phyloP scores from a whole-genome alignment of 2,329 filamentous ascomycete species.

The Penicillium janthinellum region DNA sequence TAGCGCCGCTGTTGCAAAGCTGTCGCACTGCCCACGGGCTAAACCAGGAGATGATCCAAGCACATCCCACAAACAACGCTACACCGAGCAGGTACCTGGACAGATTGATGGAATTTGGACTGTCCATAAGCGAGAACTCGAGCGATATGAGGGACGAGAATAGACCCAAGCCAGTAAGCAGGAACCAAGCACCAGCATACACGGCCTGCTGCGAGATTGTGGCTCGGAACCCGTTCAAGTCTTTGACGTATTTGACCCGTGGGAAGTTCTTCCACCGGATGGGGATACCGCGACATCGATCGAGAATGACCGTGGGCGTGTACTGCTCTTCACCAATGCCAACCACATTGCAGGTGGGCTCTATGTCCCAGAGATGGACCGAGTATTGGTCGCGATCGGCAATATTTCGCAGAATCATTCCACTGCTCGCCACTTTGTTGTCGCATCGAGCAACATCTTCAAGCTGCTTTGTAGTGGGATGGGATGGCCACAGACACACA shows the following conservation, averaged over 20 bases:
- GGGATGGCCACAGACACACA: background rate
- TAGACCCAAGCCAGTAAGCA: slow-evolving; percentile 9
- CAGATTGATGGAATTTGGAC: background rate
- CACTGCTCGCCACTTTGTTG: slow-evolving; percentile 1
- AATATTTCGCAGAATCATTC: slow-evolving; percentile 20
- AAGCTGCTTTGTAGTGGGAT: background rate
- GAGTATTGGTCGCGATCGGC: slow-evolving; percentile 28
- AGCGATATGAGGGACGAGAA: slow-evolving; percentile 2
- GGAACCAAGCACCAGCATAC: slow-evolving; percentile 13
- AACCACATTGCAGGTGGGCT: slow-evolving; percentile 35
- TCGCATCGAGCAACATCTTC: background rate
- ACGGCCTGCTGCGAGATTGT: slow-evolving; percentile 13
- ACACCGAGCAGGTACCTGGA: slow-evolving; percentile 13
- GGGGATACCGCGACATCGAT: slow-evolving; percentile 31
- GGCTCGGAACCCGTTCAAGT: slow-evolving; percentile 12
- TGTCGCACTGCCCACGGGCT: slow-evolving; percentile 18
- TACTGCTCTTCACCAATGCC: slow-evolving; percentile 35
- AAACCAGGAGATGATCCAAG: slow-evolving; percentile 20
- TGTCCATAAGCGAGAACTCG: background rate
- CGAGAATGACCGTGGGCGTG: slow-evolving; percentile 3
- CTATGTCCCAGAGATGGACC: slow-evolving; percentile 36
- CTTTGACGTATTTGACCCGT: slow-evolving; percentile 19
- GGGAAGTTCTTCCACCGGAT: slow-evolving; percentile 39
- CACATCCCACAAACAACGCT: slow-evolving; percentile 10
- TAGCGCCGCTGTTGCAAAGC: slow-evolving; percentile 14